Conservation (phyloP, 2,329 filamentous ascomycete species). For the Arthroderma uncinatum region DNA sequence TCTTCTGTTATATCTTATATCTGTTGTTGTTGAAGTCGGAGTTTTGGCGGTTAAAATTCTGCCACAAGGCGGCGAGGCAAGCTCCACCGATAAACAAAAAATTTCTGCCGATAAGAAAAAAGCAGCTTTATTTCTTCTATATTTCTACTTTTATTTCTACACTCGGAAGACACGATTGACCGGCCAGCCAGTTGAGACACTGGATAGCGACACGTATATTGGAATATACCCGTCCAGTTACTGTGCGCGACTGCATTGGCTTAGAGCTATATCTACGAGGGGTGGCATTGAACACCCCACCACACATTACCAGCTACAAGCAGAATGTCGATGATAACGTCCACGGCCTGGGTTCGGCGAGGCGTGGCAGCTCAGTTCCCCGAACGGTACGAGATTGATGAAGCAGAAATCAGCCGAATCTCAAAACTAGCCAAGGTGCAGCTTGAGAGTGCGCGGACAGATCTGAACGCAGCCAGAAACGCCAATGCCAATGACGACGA, state of each 20-base stretch:
- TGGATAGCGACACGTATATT: background rate
- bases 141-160: background rate
- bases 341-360: slow-evolving; percentile 63
- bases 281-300: background rate
- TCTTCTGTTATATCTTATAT: background rate
- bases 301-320: background rate
- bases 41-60: slow-evolving; percentile 3
- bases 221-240: background rate
- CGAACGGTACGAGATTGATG: slow-evolving; percentile 62
- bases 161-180: background rate
- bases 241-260: background rate
- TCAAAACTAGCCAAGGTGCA: slow-evolving; percentile 64
- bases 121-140: background rate
- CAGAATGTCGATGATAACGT: slow-evolving; percentile 56
- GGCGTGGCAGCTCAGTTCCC: slow-evolving; percentile 68
- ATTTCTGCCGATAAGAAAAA: background rate
- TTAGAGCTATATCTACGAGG: background rate
- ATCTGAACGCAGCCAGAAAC: slow-evolving; percentile 61
- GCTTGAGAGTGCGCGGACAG: slow-evolving; percentile 83
- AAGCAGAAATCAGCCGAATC: slow-evolving; percentile 65
- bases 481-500: slow-evolving; percentile 26
- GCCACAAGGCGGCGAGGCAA: slow-evolving; percentile 7
- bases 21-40: background rate
- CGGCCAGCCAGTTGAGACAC: background rate
- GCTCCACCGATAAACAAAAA: slow-evolving; percentile 17